Percentiles rank a stretch among this genome's conserved stretches.
Evolutionary conservation across 2,329 filamentous ascomycete genomes (phyloP).

Genomic region (Leptodontidium sp.): DNA sequence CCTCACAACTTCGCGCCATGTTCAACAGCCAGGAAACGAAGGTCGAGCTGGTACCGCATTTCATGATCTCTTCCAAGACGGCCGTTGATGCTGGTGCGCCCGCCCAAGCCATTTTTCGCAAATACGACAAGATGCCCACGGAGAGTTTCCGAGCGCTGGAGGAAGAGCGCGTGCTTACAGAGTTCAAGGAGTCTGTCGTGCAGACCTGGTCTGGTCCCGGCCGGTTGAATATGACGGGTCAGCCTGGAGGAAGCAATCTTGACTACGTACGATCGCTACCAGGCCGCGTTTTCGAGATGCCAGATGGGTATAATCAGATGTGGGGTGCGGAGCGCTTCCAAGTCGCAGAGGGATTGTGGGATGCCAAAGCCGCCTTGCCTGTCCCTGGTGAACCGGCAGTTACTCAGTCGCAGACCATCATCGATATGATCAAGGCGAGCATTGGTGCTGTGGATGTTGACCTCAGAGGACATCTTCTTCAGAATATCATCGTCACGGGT

Average conservation of each 20-base stretch:
- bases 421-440: slow-evolving; percentile 80
- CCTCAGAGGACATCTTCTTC: slow-evolving; percentile 80
- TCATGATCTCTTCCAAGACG: slow-evolving; percentile 85
- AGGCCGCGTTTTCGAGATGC: slow-evolving; percentile 93
- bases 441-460: slow-evolving; percentile 88
- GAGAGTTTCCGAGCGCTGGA: slow-evolving; percentile 83
- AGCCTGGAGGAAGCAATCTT: slow-evolving; percentile 70
- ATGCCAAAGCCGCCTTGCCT: slow-evolving; percentile 76
- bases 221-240: slow-evolving; percentile 59
- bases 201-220: slow-evolving; percentile 89
- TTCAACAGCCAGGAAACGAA: slow-evolving; percentile 75
- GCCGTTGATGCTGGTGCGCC: slow-evolving; percentile 87
- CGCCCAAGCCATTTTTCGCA: slow-evolving; percentile 77
- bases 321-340: slow-evolving; percentile 89
- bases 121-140: slow-evolving; percentile 67
- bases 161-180: slow-evolving; percentile 90
- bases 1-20: slow-evolving; percentile 83
- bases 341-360: slow-evolving; percentile 89
- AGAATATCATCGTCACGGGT: slow-evolving; percentile 92
- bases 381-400: slow-evolving; percentile 54
- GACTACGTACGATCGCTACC: slow-evolving; percentile 77
- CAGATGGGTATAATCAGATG: slow-evolving; percentile 94
- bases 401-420: slow-evolving; percentile 80
- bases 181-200: slow-evolving; percentile 98
- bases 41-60: slow-evolving; percentile 82